A percentile compares a stretch with the other conserved stretches of the same genome.
These are phyloP conservation scores for Pseudogymnoascus sp. DNA, from an alignment of 2,329 filamentous ascomycete genomes.

Conservation along the genomic window DNA sequence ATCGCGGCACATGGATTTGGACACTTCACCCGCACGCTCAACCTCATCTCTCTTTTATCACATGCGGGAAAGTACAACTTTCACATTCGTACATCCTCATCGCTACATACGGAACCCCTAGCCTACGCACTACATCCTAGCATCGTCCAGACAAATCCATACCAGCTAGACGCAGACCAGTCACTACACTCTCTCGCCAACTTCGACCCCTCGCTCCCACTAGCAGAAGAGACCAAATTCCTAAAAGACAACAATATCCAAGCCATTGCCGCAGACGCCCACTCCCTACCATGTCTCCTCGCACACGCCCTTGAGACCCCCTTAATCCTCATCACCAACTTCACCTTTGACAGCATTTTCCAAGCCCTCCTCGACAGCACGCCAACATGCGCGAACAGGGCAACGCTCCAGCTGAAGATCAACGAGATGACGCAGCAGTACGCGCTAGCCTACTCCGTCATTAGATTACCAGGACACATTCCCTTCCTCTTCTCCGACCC, in stretches of 20 bases:
- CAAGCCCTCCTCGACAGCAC: conserved; percentile 11
- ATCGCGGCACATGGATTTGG: conserved; percentile 11
- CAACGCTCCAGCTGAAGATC: conserved; percentile 8
- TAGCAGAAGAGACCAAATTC: conserved; percentile 10
- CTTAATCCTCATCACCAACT: conserved; percentile 13
- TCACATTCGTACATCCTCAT: conserved; percentile 13
- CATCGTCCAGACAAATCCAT: conserved; percentile 13
- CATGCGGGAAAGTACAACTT: conserved; percentile 14
- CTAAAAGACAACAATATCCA: conserved; percentile 11
- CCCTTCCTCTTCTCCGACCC: conserved; percentile 12
- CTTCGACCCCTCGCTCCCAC: conserved; percentile 10
- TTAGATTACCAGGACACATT: conserved; percentile 15
- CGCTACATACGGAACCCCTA: conserved; percentile 8
- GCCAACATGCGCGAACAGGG: conserved; percentile 8
- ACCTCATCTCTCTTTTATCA: conserved; percentile 27
- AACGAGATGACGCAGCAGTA: conserved; percentile 13
- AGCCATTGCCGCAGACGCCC: conserved; percentile 11
- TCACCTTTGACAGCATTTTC: conserved; percentile 15
- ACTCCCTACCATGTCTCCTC: conserved; percentile 12
- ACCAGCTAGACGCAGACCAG: conserved; percentile 12
- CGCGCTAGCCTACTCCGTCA: conserved; percentile 13
- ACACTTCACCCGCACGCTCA: conserved; percentile 31
- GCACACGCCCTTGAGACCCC: conserved; percentile 11
- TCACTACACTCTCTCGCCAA: conserved; percentile 11
- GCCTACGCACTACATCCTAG: conserved; percentile 10